Evolutionary conservation across 768 basidiomycete species (phyloP).

Genomic region (Epithele typhae): DNA sequence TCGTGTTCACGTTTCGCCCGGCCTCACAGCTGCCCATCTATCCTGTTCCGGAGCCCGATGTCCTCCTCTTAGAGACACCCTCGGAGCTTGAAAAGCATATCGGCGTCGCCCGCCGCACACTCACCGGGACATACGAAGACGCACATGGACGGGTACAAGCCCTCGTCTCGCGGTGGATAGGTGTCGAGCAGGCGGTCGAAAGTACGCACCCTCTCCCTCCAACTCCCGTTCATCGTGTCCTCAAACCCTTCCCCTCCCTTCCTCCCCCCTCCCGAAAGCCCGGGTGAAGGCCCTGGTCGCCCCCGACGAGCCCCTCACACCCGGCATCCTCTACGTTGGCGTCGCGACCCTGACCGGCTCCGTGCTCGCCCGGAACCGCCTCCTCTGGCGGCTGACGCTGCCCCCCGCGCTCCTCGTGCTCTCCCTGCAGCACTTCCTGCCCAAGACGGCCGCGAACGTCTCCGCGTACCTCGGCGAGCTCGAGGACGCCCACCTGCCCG

Average conservation of each 20-base stretch:
- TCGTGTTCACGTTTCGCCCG: not conserved
- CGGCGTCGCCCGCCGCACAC: slow-evolving; percentile 57
- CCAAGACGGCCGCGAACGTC: slow-evolving; percentile 72
- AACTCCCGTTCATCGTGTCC: not conserved
- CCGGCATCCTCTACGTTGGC: slow-evolving; percentile 87
- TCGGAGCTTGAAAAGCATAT: slow-evolving; percentile 77
- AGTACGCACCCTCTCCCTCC: slow-evolving; percentile 45
- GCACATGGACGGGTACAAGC: slow-evolving; percentile 66
- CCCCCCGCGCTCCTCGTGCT: slow-evolving; percentile 71
- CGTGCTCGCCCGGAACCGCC: slow-evolving; percentile 77
- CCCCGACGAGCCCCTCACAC: slow-evolving; percentile 77
- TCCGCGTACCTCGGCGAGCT: slow-evolving; percentile 58
- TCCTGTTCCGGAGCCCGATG: slow-evolving; percentile 51
- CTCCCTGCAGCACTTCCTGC: slow-evolving; percentile 82
- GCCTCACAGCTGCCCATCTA: slow-evolving; percentile 79
- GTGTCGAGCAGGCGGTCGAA: slow-evolving; percentile 80
- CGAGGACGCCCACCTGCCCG: slow-evolving; percentile 69
- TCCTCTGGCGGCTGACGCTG: slow-evolving; percentile 65
- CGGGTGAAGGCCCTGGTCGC: slow-evolving; percentile 82
- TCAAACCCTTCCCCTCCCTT: too few species aligned
- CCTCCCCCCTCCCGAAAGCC: too few species aligned
- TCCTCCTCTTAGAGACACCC: slow-evolving; percentile 70
- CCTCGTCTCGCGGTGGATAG: slow-evolving; percentile 79
- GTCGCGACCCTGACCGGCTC: slow-evolving; percentile 86
- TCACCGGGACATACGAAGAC: slow-evolving; percentile 50